Percentiles rank a stretch among this genome's conserved stretches.
phyloP scores from a whole-genome alignment of 306 rosid genomes.

The Sechiopsis laciniata region DNA sequence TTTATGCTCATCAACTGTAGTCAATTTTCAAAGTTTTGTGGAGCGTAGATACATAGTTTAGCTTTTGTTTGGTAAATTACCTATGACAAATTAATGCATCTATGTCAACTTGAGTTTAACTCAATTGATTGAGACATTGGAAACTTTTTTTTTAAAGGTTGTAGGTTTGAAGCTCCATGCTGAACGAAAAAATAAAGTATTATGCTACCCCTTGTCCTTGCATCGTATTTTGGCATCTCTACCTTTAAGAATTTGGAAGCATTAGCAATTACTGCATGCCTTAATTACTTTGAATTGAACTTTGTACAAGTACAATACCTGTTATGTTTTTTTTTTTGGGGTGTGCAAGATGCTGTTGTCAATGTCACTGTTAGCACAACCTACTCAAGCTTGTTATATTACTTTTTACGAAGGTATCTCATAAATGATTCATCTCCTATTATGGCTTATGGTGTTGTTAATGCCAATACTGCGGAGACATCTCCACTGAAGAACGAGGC shows the following conservation, averaged over 20 bases:
- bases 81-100: background rate
- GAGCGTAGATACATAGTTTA: background rate
- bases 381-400: background rate
- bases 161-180: background rate
- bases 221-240: background rate
- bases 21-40: background rate
- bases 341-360: background rate
- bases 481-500: slow-evolving; percentile 36
- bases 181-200: slow-evolving; percentile 1
- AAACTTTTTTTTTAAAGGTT: background rate
- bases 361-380: background rate
- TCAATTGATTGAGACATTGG: background rate
- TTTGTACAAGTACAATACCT: background rate
- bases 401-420: slow-evolving; percentile 47
- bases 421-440: slow-evolving; percentile 48
- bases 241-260: background rate
- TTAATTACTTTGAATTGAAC: background rate
- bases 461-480: slow-evolving; percentile 35
- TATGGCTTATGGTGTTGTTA: slow-evolving; percentile 69
- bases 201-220: background rate
- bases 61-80: slow-evolving; percentile 13
- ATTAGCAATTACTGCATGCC: background rate
- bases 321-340: slow-evolving; percentile 4
- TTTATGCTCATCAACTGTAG: background rate
- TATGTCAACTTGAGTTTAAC: background rate